Percentiles rank a stretch among this genome's conserved stretches.
Conservation (phyloP, 495 filamentous ascomycete species). For the Aspergillus saccharolyticus region DNA sequence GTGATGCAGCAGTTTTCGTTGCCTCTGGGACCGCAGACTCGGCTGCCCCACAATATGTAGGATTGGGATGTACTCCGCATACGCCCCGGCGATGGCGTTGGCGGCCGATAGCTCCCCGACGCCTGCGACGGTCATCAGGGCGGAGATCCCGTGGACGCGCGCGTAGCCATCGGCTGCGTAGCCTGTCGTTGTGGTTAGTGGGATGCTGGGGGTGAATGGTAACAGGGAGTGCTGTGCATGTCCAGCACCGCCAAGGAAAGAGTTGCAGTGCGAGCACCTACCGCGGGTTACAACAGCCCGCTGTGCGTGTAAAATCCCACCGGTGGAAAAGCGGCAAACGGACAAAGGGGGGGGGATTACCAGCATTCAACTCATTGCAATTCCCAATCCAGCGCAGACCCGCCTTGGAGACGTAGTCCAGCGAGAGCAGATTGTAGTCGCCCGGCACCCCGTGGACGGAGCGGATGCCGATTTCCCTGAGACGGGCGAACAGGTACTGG, state of each 20-base stretch:
- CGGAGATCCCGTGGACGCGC: conserved; percentile 62
- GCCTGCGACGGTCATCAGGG: conserved; percentile 72
- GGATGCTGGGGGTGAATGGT: no score
- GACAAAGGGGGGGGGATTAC: no score
- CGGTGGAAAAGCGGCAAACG: no score
- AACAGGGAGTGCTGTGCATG: no score
- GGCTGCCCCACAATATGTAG: conserved; percentile 71
- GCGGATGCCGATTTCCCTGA: conserved; percentile 61
- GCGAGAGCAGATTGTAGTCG: conserved; percentile 64
- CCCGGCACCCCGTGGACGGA: conserved; percentile 59
- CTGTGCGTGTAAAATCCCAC: no score
- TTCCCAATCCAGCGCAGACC: conserved; percentile 71
- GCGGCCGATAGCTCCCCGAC: conserved; percentile 73
- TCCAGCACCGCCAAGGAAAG: no score
- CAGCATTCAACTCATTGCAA: conserved; percentile 71
- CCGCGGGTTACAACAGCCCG: no score
- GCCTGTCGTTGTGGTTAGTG: no score
- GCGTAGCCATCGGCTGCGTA: conserved; percentile 82
- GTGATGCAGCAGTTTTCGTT: conserved; percentile 33
- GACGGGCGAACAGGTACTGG: conserved; percentile 63
- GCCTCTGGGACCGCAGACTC: conserved; percentile 18
- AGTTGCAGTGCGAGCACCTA: no score
- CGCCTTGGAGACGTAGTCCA: conserved; percentile 59
- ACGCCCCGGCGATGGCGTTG: conserved; percentile 66
- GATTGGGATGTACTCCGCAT: conserved; percentile 69